These are phyloP conservation scores for Suillus variegatus DNA, from an alignment of 768 basidiomycete genomes.

Conservation along the genomic window DNA sequence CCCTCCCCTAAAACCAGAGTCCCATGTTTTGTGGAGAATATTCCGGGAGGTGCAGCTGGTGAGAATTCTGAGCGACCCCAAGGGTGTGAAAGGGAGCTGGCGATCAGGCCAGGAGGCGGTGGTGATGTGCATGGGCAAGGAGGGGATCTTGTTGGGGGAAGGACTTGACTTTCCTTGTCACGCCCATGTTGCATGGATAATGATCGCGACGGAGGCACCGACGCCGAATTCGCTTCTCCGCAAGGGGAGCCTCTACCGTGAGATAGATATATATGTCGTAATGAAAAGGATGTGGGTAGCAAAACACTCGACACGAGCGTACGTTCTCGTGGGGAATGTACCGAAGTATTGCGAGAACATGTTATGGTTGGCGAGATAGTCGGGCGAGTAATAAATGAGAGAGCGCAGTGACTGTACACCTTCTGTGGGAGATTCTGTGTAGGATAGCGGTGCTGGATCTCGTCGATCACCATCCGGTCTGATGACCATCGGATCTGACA, in stretches of 20 bases:
- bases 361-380: background rate
- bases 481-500: background rate
- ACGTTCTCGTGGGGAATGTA: background rate
- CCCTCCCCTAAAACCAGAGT: background rate
- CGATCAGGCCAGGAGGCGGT: background rate
- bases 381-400: background rate
- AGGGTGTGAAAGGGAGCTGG: background rate
- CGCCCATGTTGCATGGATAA: background rate
- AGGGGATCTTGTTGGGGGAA: too few species aligned
- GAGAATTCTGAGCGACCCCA: background rate
- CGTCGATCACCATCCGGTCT: conserved; percentile 1
- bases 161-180: background rate
- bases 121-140: background rate
- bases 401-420: too few species aligned
- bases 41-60: background rate
- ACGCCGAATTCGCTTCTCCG: background rate
- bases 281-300: background rate
- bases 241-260: background rate
- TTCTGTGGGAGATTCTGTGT: background rate
- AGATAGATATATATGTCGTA: background rate
- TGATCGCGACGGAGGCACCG: background rate
- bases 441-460: background rate
- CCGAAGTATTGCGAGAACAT: background rate
- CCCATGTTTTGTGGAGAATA: background rate
- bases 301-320: background rate